These are phyloP conservation scores for Salix dunnii DNA, from an alignment of 345 rosid genomes.

Conservation along the genomic window DNA sequence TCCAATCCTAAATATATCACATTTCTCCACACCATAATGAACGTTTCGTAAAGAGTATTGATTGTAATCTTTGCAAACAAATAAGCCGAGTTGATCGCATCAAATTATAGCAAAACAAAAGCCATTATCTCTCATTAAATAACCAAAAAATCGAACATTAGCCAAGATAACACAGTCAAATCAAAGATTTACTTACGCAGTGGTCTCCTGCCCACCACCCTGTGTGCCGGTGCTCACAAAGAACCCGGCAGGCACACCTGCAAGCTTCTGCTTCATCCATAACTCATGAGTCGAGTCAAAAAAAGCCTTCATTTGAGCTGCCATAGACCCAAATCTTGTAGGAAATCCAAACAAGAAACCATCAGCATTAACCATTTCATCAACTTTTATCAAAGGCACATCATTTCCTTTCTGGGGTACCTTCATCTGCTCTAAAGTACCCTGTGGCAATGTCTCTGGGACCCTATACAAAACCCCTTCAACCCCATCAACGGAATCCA, in stretches of 20 bases:
- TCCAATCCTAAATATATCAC: background rate
- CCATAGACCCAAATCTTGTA: conserved; percentile 77
- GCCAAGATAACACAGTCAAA: background rate
- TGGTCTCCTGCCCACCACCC: conserved; percentile 36
- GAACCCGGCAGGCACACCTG: conserved; percentile 31
- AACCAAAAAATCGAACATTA: background rate
- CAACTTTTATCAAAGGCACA: conserved; percentile 51
- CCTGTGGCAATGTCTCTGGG: conserved; percentile 55
- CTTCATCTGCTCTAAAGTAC: conserved; percentile 55
- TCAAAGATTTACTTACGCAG: conserved; percentile 15
- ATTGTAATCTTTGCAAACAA: background rate
- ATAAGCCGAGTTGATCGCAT: background rate
- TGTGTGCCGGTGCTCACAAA: conserved; percentile 81
- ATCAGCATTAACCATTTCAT: conserved; percentile 54
- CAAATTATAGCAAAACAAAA: background rate
- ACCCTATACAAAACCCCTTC: conserved; percentile 55
- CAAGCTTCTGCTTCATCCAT: conserved; percentile 50
- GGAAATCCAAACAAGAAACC: conserved; percentile 73
- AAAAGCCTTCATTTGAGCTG: conserved; percentile 79
- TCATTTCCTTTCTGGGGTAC: conserved; percentile 43
- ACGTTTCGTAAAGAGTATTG: background rate
- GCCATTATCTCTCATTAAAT: background rate
- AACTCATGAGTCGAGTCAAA: conserved; percentile 58
- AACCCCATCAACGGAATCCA: conserved; percentile 52
- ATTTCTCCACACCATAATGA: background rate